These are phyloP conservation scores for Picea mariana DNA, from an alignment of 83 land plant species.

Conservation along the genomic window DNA sequence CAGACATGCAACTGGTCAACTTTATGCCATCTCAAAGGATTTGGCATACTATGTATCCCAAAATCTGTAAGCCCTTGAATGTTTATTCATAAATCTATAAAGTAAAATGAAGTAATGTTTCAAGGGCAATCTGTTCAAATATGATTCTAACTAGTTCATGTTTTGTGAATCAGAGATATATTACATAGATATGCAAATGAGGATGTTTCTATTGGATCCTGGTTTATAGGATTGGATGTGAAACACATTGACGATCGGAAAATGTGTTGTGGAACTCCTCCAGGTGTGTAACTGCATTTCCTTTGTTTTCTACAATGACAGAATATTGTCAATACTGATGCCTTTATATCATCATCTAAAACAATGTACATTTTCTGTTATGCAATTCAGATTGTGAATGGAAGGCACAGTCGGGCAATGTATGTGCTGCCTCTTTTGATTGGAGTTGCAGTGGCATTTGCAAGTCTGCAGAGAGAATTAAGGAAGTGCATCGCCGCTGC, in stretches of 20 bases:
- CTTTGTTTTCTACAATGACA: background rate
- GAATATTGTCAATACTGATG: background rate
- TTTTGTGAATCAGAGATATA: constrained; percentile 40
- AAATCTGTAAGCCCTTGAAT: constrained; percentile 39
- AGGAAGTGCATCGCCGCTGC: constrained; percentile 30
- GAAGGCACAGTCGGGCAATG: constrained; percentile 23
- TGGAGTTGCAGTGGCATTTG: constrained; percentile 40
- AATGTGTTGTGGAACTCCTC: constrained; percentile 78
- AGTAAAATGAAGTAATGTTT: constrained; percentile 4
- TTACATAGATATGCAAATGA: constrained; percentile 64
- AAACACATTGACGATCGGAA: constrained; percentile 75
- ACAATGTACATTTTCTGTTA: background rate
- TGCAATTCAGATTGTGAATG: constrained; percentile 30
- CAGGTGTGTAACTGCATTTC: constrained; percentile 35
- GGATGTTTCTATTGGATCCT: constrained; percentile 47
- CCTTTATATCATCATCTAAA: background rate
- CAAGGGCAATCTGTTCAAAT: background rate
- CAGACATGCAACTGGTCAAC: constrained; percentile 62
- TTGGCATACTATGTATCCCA: constrained; percentile 46
- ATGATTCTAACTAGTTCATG: background rate
- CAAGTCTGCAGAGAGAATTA: constrained; percentile 34
- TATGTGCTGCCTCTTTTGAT: constrained; percentile 35
- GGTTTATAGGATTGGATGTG: constrained; percentile 72
- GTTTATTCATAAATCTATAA: too few species aligned
- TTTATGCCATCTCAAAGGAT: constrained; percentile 61